Evolutionary conservation across 306 rosid genomes (phyloP), one percentile per base, ranked within the genome.

Genomic region (Datisca glomerata): DNA sequence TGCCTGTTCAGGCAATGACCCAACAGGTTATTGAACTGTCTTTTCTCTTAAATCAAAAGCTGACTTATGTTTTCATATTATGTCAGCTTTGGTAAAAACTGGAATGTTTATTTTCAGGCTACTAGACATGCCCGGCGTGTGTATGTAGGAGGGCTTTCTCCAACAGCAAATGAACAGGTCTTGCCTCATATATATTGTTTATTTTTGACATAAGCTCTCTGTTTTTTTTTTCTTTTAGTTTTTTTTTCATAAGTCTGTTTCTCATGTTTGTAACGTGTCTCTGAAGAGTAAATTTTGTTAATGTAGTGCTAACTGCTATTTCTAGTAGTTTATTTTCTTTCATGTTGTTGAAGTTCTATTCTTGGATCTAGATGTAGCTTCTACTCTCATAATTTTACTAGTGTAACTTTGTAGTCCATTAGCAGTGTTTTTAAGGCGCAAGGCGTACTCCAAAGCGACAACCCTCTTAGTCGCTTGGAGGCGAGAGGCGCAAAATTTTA

Each of bases 1-100:
- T 89, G 98, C 98, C 98, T 15, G 91, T 89, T 47, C 98, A 89
- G 71, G 98, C 98, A 53, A 89, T 89, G 98, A 89, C 98, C 37
- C 98, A 89, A 47, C 98, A 89, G 98, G 98, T 84, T 55, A 11
- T 38, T 2, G 18, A 14, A 9, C 40, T 35, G 1, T 35, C 15
- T 40, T 27, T 19, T 10, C 42, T 47, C 4, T 25, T 21, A 36
- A 17, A 2, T 32, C 24, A 16, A n/a, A n/a, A n/a, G n/a, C n/a
- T n/a, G n/a, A n/a, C 23, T 3, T 18, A 7, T n/a, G 3, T 12
- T 34, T 9, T 5, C 17, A 5, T 5, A 15, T 52, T 21, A 20
- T 27, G 17, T 41, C 1, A 16, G 12, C 45, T 23, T 6, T 12
- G 47, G 32, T 37, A 31, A 18, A 22, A 17, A 18, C 4, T 27